Base-by-base conservation (phyloP, 805 yeast genomes). In the Pichia manshurica region DNA sequence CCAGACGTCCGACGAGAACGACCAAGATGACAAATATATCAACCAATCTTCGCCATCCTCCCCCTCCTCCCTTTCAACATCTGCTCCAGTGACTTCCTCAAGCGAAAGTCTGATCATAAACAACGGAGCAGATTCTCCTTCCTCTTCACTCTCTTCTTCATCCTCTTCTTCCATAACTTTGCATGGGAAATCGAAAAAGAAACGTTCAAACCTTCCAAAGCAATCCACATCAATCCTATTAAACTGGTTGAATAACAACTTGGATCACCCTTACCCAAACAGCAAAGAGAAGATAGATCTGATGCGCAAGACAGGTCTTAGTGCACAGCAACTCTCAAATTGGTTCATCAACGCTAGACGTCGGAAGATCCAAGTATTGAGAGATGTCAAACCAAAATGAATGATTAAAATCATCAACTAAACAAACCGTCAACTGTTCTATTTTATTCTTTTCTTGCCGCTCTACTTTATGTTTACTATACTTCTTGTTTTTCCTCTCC, bases 291-390 rank as follows among this genome's bases (percentile, higher is more conserved):
- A 78, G 62, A 66, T 72, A 43, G 79, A 76, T 49, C 63, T 78
- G 55, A 77, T 78, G 67, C 59, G 66, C 56, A 65, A 70, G 51
- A 78, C 83, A 5, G 82, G 82, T 1, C 71, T 78, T 60, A 73
- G 75, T 51, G 74, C 74, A 57, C 83, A 78, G 57, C 83, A 78
- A 55, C 67, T 78, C 50, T 71, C 78, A 50, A 78, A 78, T 56
- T 78, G 83, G 83, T 78, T 78, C 54, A 78, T 78, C 57, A 78
- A 78, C 59, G 83, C 83, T 16, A 69, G 83, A 61, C 66, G 83
- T 57, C 66, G 83, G 53, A 78, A 78, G 60, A 75, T 79, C 44
- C 77, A 74, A 59, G 57, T 63, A 39, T 64, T 78, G 51, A 71
- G 44, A 41, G 44, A 25, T 31, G 43, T 39, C 21, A 39, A 75